Evolutionary conservation across 2,329 filamentous ascomycete genomes (phyloP).

Genomic region (Epichloe bromicola): DNA sequence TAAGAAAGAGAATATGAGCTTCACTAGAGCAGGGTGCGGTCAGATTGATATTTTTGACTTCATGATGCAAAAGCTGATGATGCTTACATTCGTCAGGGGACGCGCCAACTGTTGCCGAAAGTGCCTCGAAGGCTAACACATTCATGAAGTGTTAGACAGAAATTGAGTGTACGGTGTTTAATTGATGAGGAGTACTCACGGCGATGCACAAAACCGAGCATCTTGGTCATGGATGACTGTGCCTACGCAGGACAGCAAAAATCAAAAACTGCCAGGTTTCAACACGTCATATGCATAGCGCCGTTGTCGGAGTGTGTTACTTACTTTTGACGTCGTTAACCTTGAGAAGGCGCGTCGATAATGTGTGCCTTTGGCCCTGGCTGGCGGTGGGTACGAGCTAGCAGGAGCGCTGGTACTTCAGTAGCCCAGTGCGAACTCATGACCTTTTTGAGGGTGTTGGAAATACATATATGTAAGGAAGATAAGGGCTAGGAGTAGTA

Average conservation of each 20-base stretch:
- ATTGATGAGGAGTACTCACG: constrained; percentile 9
- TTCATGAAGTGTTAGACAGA: not conserved
- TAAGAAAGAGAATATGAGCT: constrained; percentile 82
- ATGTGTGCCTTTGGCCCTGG: too few species aligned
- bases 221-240: not conserved
- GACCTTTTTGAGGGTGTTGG: too few species aligned
- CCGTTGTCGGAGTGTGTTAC: too few species aligned
- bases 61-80: not conserved
- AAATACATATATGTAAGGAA: too few species aligned
- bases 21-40: constrained; percentile 46
- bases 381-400: too few species aligned
- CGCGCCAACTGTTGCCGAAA: constrained; percentile 19
- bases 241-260: not conserved
- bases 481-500: too few species aligned
- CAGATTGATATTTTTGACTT: not conserved
- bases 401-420: not conserved
- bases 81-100: constrained; percentile 26
- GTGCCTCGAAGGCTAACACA: constrained; percentile 20
- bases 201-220: constrained; percentile 12
- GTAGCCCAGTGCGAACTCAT: not conserved
- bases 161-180: not conserved
- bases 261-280: not conserved
- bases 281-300: not conserved
- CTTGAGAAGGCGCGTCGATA: too few species aligned
- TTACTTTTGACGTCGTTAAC: too few species aligned